phyloP scores from a whole-genome alignment of 192 early-diverging fungal genomes.

The Backusella morwellensis region DNA sequence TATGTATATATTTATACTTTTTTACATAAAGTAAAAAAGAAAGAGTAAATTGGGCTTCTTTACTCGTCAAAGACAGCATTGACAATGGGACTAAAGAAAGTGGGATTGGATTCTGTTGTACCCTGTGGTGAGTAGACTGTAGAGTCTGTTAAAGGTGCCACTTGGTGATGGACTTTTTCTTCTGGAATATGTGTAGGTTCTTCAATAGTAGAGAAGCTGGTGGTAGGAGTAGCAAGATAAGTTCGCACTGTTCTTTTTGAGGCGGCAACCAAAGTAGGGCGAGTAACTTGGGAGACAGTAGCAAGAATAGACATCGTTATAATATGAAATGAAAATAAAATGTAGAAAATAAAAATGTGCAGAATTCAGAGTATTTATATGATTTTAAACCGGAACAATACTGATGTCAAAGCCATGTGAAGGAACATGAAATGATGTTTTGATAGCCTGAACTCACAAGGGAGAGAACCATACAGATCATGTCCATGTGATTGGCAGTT shows the following conservation, averaged over 20 bases:
- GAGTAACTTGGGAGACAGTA: neutral
- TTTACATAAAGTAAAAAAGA: neutral
- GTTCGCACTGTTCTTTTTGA: neutral
- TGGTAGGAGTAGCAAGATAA: neutral
- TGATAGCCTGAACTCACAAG: neutral
- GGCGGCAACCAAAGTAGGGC: neutral
- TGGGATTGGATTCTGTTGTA: neutral
- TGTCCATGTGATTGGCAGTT: neutral
- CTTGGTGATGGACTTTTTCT: slow-evolving; percentile 14
- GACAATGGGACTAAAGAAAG: slow-evolving; percentile 1
- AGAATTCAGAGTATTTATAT: neutral
- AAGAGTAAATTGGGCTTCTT: neutral
- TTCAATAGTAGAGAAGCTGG: neutral
- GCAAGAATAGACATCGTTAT: neutral
- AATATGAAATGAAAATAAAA: neutral
- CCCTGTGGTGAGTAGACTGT: slow-evolving; percentile 16
- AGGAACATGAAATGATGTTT: slow-evolving; percentile 4
- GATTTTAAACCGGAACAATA: neutral
- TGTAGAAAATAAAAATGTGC: neutral
- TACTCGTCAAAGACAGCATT: slow-evolving; percentile 16
- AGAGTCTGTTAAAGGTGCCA: slow-evolving; percentile 12
- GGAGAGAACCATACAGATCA: neutral
- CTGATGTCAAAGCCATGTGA: neutral
- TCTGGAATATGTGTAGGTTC: neutral
- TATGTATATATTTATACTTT: neutral